phyloP scores from a whole-genome alignment of 306 rosid species.

The Mimosa bimucronata region DNA sequence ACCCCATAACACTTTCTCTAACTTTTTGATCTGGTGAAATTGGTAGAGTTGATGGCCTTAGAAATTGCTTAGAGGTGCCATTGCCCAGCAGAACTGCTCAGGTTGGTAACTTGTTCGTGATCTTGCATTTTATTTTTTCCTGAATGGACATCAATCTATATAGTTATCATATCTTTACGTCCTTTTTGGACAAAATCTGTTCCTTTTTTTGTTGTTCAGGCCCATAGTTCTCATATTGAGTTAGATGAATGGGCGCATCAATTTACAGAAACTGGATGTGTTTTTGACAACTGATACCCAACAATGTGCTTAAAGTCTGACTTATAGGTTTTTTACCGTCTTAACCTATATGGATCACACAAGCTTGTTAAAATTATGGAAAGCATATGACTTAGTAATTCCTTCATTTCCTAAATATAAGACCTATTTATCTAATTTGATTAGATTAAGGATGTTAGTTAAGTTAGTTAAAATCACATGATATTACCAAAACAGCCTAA shows the following conservation, averaged over 20 bases:
- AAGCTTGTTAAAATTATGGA: neutral
- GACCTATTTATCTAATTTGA: too few species aligned
- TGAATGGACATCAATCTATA: neutral
- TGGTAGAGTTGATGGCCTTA: slow-evolving; percentile 75
- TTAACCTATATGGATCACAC: neutral
- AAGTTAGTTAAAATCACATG: too few species aligned
- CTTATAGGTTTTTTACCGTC: slow-evolving; percentile 7
- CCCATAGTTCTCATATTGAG: neutral
- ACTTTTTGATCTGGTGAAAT: slow-evolving; percentile 4
- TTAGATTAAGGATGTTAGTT: too few species aligned
- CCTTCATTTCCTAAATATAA: too few species aligned
- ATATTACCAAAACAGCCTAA: too few species aligned
- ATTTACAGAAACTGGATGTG: neutral
- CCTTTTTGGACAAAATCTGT: neutral
- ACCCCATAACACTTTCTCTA: neutral
- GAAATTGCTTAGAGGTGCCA: slow-evolving; percentile 76
- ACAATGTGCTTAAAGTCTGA: slow-evolving; percentile 5
- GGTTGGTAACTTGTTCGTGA: slow-evolving; percentile 52
- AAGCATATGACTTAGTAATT: neutral
- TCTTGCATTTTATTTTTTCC: slow-evolving; percentile 29
- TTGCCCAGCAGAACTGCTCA: slow-evolving; percentile 87
- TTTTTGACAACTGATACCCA: neutral
- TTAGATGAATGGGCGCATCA: neutral
- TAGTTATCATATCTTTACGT: neutral
- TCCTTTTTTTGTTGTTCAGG: neutral